Base-by-base conservation (phyloP, 495 filamentous ascomycete genomes). In the Aspergillus steynii region DNA sequence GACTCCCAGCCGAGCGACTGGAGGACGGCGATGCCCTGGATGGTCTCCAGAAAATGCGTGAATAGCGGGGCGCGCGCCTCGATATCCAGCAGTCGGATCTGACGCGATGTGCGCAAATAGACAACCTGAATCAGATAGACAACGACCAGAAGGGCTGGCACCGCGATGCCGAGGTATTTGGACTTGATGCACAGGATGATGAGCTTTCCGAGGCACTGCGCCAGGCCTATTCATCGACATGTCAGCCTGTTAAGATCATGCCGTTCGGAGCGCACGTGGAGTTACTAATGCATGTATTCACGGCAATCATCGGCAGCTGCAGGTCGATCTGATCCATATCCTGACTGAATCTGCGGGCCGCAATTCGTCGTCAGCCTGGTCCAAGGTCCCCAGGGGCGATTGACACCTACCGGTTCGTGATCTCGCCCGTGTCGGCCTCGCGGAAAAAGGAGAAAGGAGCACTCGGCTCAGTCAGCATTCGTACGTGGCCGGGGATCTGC, bases 21-120 rank as follows among this genome's bases (percentile, higher is more conserved):
- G 58, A 95, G 90, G 12, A 86, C 92, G 29, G 83, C 70, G 0
- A 91, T 80, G 14, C 90, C 91, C 0, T 80, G 79, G 4, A 92
- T 75, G 0, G 83, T 80, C 10, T 87, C 86, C 0, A 83, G 78
- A 62, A 94, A 91, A 49, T 86, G 84, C 53, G 91, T 87, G 66
- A 90, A 93, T 0, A 94, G 82, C 0, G 89, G 89, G 6, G 75
- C 71, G 61, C 83, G 83, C 8, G 76, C 68, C 61, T 86, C 81
- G 5, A 85, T 78, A 56, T 87, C 85, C 2, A 89, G 66, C 0
- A 87, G 62, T 25, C 85, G 79, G 3, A 89, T 56, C 61, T 88
- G 86, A 5, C 82, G 79, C 29, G 71, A 94, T 6, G 95, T 77
- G 14, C 81, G 77, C 0, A 87, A 74, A 57, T 88, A 88, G 67